Conservation (phyloP, 352 stramenopile genomes). For the Phytophthora sp. region DNA sequence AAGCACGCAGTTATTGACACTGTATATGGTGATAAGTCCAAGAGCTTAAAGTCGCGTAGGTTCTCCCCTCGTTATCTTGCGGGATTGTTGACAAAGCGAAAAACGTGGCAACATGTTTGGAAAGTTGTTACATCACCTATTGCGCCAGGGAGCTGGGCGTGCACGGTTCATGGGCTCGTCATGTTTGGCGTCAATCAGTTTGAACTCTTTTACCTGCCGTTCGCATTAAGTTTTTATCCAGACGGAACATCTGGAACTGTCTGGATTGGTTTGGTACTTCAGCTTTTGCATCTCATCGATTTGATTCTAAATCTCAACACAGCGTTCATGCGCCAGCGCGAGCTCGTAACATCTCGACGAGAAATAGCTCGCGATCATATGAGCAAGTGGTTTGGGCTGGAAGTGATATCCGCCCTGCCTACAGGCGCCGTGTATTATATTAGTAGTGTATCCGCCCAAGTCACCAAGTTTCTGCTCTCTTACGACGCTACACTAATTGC, state of each 20-base stretch:
- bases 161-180: constrained; percentile 28
- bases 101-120: background rate
- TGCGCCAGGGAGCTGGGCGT: background rate
- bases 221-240: constrained; percentile 3
- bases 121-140: background rate
- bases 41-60: too few relatives aligned
- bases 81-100: background rate
- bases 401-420: constrained; percentile 4
- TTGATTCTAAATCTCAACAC: constrained; percentile 25
- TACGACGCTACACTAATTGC: constrained; percentile 24
- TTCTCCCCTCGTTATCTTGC: background rate
- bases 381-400: constrained; percentile 2
- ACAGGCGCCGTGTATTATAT: background rate
- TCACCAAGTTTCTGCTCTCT: background rate
- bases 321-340: background rate
- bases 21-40: too few relatives aligned
- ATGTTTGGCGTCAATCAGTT: constrained; percentile 16
- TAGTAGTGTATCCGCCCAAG: background rate
- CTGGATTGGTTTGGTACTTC: constrained; percentile 1
- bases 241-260: background rate
- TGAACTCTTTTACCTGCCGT: constrained; percentile 21
- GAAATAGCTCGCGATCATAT: constrained; percentile 8
- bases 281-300: background rate
- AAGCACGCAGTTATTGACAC: too few relatives aligned
- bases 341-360: constrained; percentile 3